Evolutionary conservation across 1,139 yeast genomes (phyloP), one percentile per base, ranked within the genome.

Genomic region (Pneumocystis jirovecii): DNA sequence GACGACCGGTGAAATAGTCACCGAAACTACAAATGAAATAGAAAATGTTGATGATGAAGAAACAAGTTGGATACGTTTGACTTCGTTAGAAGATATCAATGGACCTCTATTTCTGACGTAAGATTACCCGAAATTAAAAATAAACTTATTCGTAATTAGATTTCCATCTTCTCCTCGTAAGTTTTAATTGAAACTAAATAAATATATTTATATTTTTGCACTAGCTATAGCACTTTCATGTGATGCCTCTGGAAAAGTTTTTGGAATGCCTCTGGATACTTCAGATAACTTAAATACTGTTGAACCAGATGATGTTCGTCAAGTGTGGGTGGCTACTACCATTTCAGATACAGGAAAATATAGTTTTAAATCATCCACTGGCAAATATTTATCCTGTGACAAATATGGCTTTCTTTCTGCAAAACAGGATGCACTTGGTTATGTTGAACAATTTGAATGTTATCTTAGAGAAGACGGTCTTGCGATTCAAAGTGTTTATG

Each of bases 221-320:
- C 17, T 40, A 8, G 61, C 67, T 3, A 62, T 65, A 17, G 62
- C 67, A 8, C 25, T 66, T 56, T 50, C 67, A 7, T 61, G 63
- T 25, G 67, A 66, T 50, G 62, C 67, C 8, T 40, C 45, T 44
- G 67, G 67, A 25, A 61, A 63, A 25, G 63, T 65, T 57, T 66
- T 66, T 35, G 25, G 59, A 12, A 56, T 63, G 17, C 63, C 63
- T n/a, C 63, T 65, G 12, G 60, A 65, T 57, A 17, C 39, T 7
- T 44, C 21, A 12, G 50, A 44, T 37, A n/a, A 45, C 3, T 12
- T 62, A 17, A 61, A 61, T 34, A 7, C 5, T 31, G 5, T 60
- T 25, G 67, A 66, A 42, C 67, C 67, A 21, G 64, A 66, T 42
- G 67, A 66, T 31, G 67, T 66, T 12, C 63, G 67, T 37, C 67